phyloP scores from a whole-genome alignment of 139 green algal genomes.

The Chlamydomonas applanata region DNA sequence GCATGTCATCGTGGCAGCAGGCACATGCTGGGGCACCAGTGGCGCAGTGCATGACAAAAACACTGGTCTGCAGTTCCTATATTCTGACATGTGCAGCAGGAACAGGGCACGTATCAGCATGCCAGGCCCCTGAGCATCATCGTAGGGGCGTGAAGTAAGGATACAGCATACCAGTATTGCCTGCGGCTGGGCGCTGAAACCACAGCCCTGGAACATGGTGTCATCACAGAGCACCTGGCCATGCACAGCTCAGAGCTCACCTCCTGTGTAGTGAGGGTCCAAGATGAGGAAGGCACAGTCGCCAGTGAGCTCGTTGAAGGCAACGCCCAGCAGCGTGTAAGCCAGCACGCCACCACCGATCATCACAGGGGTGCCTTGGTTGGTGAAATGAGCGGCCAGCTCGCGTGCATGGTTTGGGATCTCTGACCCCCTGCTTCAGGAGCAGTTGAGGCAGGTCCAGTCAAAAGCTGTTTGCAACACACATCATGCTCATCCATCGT shows the following conservation, averaged over 20 bases:
- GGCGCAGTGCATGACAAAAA: too few relatives aligned
- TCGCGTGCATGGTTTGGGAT: conserved; percentile 74
- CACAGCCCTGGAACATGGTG: not conserved
- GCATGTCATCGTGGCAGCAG: too few relatives aligned
- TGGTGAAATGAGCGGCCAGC: conserved; percentile 85
- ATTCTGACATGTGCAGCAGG: too few relatives aligned
- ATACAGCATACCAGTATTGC: too few relatives aligned
- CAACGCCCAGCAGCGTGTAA: conserved; percentile 93
- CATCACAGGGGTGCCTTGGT: conserved; percentile 81
- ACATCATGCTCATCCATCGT: not conserved
- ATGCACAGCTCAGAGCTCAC: conserved; percentile 20
- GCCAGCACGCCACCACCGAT: conserved; percentile 93
- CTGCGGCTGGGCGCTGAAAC: too few relatives aligned
- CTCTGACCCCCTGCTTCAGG: conserved; percentile 60
- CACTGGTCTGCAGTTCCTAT: too few relatives aligned
- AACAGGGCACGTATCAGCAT: too few relatives aligned
- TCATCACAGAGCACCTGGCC: not conserved
- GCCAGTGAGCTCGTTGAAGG: conserved; percentile 82
- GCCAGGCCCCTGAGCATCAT: too few relatives aligned
- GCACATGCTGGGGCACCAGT: too few relatives aligned
- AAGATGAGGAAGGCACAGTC: conserved; percentile 92
- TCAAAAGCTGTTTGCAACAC: not conserved
- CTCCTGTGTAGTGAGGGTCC: conserved; percentile 93
- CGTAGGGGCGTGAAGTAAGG: too few relatives aligned
- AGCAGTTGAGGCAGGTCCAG: not conserved